These are phyloP conservation scores for Cyberlindnera mycetangii DNA, from an alignment of 805 yeast genomes.

Conservation along the genomic window DNA sequence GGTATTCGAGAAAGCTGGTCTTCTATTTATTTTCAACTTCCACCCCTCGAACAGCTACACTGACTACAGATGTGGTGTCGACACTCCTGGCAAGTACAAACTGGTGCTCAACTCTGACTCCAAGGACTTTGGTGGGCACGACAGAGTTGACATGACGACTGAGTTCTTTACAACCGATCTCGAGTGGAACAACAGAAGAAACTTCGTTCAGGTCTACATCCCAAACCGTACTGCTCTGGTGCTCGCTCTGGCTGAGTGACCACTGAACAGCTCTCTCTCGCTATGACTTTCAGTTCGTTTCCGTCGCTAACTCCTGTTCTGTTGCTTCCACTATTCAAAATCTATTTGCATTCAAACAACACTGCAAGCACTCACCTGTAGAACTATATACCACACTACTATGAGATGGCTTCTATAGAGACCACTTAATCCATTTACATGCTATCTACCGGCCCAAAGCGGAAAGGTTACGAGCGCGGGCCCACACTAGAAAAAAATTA, in stretches of 20 bases:
- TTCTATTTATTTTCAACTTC: slow-evolving; percentile 85
- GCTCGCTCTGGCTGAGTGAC: slow-evolving; percentile 38
- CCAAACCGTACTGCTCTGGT: slow-evolving; percentile 76
- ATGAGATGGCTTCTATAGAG: too few relatives aligned
- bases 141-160: slow-evolving; percentile 55
- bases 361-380: too few relatives aligned
- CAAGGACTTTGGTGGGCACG: slow-evolving; percentile 75
- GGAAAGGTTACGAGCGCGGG: slow-evolving; percentile 3
- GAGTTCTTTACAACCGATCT: slow-evolving; percentile 70
- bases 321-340: too few relatives aligned
- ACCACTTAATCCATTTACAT: too few relatives aligned
- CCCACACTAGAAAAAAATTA: background rate
- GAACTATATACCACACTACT: too few relatives aligned
- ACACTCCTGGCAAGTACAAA: slow-evolving; percentile 69
- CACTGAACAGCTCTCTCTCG: background rate
- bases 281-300: background rate
- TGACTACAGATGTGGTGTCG: slow-evolving; percentile 91
- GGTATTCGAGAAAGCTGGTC: slow-evolving; percentile 84
- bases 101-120: slow-evolving; percentile 76
- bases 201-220: slow-evolving; percentile 72
- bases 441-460: background rate
- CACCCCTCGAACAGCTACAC: slow-evolving; percentile 80
- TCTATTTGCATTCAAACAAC: too few relatives aligned
- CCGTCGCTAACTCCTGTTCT: background rate
- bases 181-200: slow-evolving; percentile 75